phyloP scores from a whole-genome alignment of 192 early-diverging fungal species.

The Coemansia biformis region DNA sequence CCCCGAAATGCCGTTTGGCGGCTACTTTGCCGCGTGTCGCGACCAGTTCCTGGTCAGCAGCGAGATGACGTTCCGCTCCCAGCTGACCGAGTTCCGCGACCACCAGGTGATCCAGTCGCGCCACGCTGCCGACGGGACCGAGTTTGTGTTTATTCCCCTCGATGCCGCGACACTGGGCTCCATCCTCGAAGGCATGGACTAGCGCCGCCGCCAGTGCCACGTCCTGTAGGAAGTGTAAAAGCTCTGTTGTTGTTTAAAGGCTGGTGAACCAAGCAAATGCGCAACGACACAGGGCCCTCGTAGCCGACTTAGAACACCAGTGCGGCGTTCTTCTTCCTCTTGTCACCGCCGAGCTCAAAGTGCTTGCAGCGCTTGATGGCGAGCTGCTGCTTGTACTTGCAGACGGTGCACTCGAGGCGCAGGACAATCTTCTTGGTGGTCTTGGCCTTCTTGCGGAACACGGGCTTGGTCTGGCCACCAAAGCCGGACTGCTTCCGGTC shows the following conservation, averaged over 20 bases:
- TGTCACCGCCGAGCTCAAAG: constrained; percentile 99
- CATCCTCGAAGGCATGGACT: constrained; percentile 65
- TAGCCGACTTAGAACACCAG: constrained; percentile 43
- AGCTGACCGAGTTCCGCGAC: constrained; percentile 89
- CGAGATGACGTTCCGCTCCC: constrained; percentile 81
- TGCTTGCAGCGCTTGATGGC: constrained; percentile 99
- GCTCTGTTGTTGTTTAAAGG: too few species aligned
- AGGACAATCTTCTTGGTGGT: constrained; percentile 99
- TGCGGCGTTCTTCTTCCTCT: constrained; percentile 88
- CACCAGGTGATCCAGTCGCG: constrained; percentile 75
- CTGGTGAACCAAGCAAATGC: neutral
- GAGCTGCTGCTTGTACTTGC: constrained; percentile 99
- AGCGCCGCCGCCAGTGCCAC: too few species aligned
- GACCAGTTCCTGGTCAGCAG: constrained; percentile 80
- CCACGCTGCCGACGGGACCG: constrained; percentile 42
- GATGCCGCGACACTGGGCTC: constrained; percentile 56
- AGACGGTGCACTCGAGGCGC: constrained; percentile 95
- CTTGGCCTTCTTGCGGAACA: constrained; percentile 99
- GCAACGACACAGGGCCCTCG: too few species aligned
- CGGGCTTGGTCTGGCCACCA: constrained; percentile 99
- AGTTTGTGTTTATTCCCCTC: constrained; percentile 56
- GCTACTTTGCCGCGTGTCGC: constrained; percentile 65
- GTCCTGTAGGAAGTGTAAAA: too few species aligned
- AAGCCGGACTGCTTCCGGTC: constrained; percentile 98
- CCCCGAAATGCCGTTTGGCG: constrained; percentile 57